Evolutionary conservation across 495 filamentous ascomycete species (phyloP).

Genomic region (Neurospora tetraspora): DNA sequence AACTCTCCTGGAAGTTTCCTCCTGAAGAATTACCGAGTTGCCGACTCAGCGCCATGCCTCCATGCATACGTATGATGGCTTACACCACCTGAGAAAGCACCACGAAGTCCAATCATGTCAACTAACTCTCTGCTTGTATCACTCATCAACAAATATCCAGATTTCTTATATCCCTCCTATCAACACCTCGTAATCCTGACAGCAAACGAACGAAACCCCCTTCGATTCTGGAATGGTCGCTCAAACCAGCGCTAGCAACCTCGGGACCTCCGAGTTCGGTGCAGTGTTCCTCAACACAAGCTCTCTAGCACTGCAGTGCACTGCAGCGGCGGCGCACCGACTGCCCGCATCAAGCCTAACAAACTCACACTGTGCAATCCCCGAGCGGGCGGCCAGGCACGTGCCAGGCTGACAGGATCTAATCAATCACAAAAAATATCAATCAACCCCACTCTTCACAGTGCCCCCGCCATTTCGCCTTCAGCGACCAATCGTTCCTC

Average conservation of each 20-base stretch:
- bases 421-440: conserved; percentile 23
- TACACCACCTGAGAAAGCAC: neutral
- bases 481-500: too few relatives aligned
- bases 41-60: neutral
- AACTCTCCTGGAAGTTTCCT: neutral
- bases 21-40: neutral
- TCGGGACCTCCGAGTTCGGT: neutral
- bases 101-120: neutral
- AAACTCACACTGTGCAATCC: conserved; percentile 3
- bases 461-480: neutral
- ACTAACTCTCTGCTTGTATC: too few relatives aligned
- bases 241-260: neutral
- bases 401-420: too few relatives aligned
- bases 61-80: neutral
- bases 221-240: neutral
- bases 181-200: neutral
- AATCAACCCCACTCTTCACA: conserved; percentile 17
- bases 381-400: neutral
- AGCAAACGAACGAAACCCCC: neutral
- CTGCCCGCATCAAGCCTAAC: neutral
- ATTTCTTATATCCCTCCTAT: neutral
- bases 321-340: neutral
- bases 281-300: neutral
- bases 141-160: too few relatives aligned
- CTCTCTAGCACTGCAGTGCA: neutral